Conservation (phyloP, 352 stramenopile genomes). For the Phytophthora citrophthora region DNA sequence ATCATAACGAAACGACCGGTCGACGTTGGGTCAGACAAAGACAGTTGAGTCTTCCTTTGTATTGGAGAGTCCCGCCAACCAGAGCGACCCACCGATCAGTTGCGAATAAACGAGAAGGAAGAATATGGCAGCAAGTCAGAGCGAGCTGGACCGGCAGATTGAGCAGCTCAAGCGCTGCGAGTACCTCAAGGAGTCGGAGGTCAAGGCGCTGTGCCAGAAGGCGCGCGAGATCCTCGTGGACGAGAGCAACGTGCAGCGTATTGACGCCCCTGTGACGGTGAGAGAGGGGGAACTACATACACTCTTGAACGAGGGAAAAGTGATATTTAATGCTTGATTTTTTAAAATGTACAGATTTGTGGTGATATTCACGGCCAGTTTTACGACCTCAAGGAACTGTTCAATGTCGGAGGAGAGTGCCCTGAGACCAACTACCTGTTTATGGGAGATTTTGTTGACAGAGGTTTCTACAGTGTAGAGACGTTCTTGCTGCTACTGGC, state of each 20-base stretch:
- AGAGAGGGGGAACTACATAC: slow-evolving; percentile 18
- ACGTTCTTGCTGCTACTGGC: slow-evolving; percentile 98
- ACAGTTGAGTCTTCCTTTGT: slow-evolving; percentile 9
- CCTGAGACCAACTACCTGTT: slow-evolving; percentile 99
- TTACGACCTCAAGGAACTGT: slow-evolving; percentile 98
- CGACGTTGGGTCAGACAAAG: slow-evolving; percentile 22
- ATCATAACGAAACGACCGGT: slow-evolving; percentile 30
- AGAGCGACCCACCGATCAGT: slow-evolving; percentile 18
- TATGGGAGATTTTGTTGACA: slow-evolving; percentile 99
- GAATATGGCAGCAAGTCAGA: slow-evolving; percentile 80
- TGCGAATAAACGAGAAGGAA: slow-evolving; percentile 35
- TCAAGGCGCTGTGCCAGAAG: slow-evolving; percentile 98
- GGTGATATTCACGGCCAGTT: slow-evolving; percentile 99
- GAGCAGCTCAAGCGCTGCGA: slow-evolving; percentile 96
- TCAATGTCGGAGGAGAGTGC: slow-evolving; percentile 98
- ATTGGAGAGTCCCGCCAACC: slow-evolving; percentile 9
- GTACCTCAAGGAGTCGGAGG: slow-evolving; percentile 98
- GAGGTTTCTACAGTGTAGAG: slow-evolving; percentile 99
- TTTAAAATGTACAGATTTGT: slow-evolving; percentile 90
- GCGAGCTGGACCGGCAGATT: slow-evolving; percentile 88
- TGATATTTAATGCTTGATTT: slow-evolving; percentile 8
- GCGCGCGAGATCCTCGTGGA: slow-evolving; percentile 99
- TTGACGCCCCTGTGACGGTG: slow-evolving; percentile 99
- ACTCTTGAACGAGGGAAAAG: slow-evolving; percentile 9
- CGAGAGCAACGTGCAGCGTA: slow-evolving; percentile 99